phyloP scores from a whole-genome alignment of 2,329 filamentous ascomycete genomes.

The Aspergillus niger region DNA sequence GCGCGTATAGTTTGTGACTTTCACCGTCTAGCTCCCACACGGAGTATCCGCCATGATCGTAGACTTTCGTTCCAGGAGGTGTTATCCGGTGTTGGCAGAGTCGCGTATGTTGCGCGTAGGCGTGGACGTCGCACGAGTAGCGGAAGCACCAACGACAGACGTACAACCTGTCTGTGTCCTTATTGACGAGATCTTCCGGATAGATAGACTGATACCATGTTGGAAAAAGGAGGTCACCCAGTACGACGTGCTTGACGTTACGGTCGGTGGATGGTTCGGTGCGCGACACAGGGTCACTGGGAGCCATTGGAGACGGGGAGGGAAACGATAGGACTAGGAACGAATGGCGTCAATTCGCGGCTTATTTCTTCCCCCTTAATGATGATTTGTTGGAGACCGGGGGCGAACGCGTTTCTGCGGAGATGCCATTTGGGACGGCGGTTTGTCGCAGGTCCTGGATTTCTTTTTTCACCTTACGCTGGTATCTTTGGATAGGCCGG shows the following conservation, averaged over 20 bases:
- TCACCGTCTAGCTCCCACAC: constrained; percentile 94
- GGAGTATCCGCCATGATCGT: constrained; percentile 76
- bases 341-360: neutral
- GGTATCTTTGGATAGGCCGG: neutral
- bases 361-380: neutral
- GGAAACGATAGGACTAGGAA: neutral
- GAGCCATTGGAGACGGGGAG: constrained; percentile 30
- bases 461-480: too few species aligned
- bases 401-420: neutral
- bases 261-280: constrained; percentile 56
- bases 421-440: constrained; percentile 16
- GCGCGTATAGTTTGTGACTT: constrained; percentile 83
- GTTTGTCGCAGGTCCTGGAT: neutral
- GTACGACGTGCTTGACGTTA: constrained; percentile 83
- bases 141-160: constrained; percentile 95
- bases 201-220: constrained; percentile 96
- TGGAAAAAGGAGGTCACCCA: constrained; percentile 80
- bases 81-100: constrained; percentile 57
- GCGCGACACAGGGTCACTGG: constrained; percentile 27
- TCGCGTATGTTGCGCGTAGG: constrained; percentile 42
- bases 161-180: constrained; percentile 65
- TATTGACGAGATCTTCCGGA: constrained; percentile 63
- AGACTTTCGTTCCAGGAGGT: constrained; percentile 72
- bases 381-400: neutral
- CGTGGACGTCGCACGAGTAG: constrained; percentile 62